Evolutionary conservation across 2,329 filamentous ascomycete genomes (phyloP).

Genomic region (Myriosclerotinia scirpicola): DNA sequence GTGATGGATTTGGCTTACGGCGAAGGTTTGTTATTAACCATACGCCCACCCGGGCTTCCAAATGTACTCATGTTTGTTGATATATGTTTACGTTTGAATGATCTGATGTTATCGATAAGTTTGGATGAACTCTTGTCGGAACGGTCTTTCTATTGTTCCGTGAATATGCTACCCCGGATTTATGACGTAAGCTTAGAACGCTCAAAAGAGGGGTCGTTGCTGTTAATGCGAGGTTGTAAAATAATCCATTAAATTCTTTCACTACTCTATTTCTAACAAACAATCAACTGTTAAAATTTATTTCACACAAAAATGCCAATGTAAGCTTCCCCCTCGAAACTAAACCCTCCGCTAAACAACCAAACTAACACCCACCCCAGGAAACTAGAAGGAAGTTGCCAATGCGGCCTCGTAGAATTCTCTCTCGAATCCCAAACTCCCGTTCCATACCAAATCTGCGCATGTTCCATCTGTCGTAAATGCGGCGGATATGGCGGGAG

Average conservation of each 20-base stretch:
- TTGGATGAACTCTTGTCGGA: slow-evolving; percentile 1
- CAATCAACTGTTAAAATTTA: no score
- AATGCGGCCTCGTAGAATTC: slow-evolving; percentile 50
- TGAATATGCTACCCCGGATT: not conserved
- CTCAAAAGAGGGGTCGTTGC: not conserved
- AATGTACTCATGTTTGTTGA: slow-evolving; percentile 57
- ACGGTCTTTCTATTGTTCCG: slow-evolving; percentile 20
- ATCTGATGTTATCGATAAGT: slow-evolving; percentile 16
- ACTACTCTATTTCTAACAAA: not conserved
- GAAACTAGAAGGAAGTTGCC: slow-evolving; percentile 50
- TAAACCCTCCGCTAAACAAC: not conserved
- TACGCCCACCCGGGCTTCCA: slow-evolving; percentile 67
- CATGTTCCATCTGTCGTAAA: slow-evolving; percentile 52
- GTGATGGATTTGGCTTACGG: slow-evolving; percentile 53
- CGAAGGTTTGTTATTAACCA: slow-evolving; percentile 64
- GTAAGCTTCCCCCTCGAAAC: not conserved
- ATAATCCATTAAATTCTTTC: not conserved
- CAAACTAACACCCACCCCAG: slow-evolving; percentile 34
- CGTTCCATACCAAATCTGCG: slow-evolving; percentile 50
- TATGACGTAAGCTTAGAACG: slow-evolving; percentile 6
- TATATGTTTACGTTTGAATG: slow-evolving; percentile 3
- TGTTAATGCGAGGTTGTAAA: not conserved
- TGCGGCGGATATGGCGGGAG: slow-evolving; percentile 47
- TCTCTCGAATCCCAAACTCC: slow-evolving; percentile 48
- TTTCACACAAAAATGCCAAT: slow-evolving; percentile 6